Conservation (phyloP, 2,329 filamentous ascomycete species). For the Leptographium radiaticola region DNA sequence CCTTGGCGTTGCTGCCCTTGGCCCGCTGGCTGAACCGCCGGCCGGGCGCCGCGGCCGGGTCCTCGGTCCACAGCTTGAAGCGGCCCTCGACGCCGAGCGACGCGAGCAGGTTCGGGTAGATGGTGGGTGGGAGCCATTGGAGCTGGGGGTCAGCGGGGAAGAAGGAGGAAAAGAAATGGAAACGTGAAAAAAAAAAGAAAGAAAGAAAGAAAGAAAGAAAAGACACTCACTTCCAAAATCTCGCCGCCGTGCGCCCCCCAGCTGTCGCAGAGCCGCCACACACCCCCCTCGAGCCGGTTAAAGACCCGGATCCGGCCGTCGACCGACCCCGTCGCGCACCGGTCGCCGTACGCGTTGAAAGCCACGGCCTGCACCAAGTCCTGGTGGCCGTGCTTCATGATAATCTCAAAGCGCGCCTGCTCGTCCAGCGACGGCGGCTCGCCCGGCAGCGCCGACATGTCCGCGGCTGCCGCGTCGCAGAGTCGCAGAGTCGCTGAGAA, state of each 20-base stretch:
- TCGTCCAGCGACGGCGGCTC: conserved; percentile 26
- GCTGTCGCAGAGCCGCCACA: conserved; percentile 71
- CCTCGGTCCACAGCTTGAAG: conserved; percentile 88
- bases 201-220: background rate
- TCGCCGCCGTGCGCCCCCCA: conserved; percentile 88
- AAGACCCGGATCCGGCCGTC: conserved; percentile 91
- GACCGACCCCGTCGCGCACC: conserved; percentile 80
- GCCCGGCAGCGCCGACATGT: conserved; percentile 15
- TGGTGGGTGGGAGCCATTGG: conserved; percentile 84
- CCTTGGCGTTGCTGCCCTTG: conserved; percentile 26
- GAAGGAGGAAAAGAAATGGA: background rate
- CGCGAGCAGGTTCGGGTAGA: conserved; percentile 73
- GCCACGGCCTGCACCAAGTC: conserved; percentile 74
- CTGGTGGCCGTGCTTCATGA: conserved; percentile 61
- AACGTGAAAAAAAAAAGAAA: background rate
- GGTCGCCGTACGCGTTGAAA: conserved; percentile 86
- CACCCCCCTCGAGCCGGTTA: conserved; percentile 64
- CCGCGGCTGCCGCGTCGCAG: no score
- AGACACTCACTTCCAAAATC: conserved; percentile 60
- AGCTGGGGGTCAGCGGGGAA: conserved; percentile 38
- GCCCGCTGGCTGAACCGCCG: conserved; percentile 63
- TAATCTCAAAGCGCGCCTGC: conserved; percentile 38
- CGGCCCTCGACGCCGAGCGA: conserved; percentile 82
- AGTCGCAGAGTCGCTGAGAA: no score
- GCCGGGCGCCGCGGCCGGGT: conserved; percentile 66